Evolutionary conservation across 2,329 filamentous ascomycete species (phyloP).

Genomic region (Aschersonia sp.): DNA sequence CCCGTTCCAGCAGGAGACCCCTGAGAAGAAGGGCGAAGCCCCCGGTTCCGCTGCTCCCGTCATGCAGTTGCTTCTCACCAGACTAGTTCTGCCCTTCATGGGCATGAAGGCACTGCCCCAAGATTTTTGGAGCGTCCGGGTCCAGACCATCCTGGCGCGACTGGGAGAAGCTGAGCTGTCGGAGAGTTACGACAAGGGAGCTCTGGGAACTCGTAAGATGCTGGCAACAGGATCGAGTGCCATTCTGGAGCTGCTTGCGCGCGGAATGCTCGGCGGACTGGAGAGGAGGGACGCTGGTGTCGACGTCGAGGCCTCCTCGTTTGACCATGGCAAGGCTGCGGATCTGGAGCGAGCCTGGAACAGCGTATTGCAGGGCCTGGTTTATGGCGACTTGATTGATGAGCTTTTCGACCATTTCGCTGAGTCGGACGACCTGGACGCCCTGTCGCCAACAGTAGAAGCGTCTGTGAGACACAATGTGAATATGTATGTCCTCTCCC

Average conservation of each 20-base stretch:
- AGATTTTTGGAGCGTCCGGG: constrained; percentile 51
- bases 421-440: constrained; percentile 46
- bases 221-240: constrained; percentile 58
- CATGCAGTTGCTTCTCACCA: constrained; percentile 52
- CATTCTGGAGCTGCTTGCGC: constrained; percentile 53
- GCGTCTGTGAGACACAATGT: constrained; percentile 53
- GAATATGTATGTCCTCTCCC: constrained; percentile 42
- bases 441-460: constrained; percentile 46
- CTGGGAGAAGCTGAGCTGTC: constrained; percentile 57
- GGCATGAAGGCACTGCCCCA: constrained; percentile 47
- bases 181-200: constrained; percentile 71
- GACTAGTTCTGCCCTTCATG: constrained; percentile 50
- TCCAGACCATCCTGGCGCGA: constrained; percentile 44
- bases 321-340: constrained; percentile 42
- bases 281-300: constrained; percentile 6
- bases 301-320: constrained; percentile 18
- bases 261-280: constrained; percentile 49
- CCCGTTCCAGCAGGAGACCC: constrained; percentile 35
- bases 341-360: constrained; percentile 53
- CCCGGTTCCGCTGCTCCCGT: constrained; percentile 41
- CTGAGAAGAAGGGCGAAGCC: constrained; percentile 10
- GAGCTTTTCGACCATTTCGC: constrained; percentile 47
- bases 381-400: constrained; percentile 56
- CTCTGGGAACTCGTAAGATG: constrained; percentile 60
- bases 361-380: constrained; percentile 47